Conservation (phyloP, 2,329 filamentous ascomycete genomes). For the Diaporthe sp. region DNA sequence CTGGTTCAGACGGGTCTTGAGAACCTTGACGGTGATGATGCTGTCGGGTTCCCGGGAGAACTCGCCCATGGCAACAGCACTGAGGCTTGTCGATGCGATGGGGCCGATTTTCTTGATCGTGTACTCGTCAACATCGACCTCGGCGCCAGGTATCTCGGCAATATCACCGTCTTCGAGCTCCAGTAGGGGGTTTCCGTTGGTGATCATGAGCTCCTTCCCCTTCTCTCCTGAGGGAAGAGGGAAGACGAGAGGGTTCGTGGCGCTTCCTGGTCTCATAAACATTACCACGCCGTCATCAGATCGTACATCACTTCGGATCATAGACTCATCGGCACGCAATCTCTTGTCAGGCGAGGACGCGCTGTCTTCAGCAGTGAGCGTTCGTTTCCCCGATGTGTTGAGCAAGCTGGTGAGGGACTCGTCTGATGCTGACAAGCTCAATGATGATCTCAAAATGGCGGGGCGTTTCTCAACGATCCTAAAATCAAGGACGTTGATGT, state of each 20-base stretch:
- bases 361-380: slow-evolving; percentile 54
- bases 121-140: slow-evolving; percentile 59
- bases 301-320: slow-evolving; percentile 45
- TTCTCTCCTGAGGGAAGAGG: slow-evolving; percentile 59
- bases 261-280: slow-evolving; percentile 58
- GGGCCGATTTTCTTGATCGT: slow-evolving; percentile 64
- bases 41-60: slow-evolving; percentile 63
- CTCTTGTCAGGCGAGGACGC: slow-evolving; percentile 52
- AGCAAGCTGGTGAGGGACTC: slow-evolving; percentile 43
- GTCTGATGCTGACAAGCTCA: slow-evolving; percentile 45
- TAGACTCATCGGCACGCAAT: slow-evolving; percentile 45
- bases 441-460: slow-evolving; percentile 43
- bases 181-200: slow-evolving; percentile 61
- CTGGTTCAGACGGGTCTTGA: slow-evolving; percentile 60
- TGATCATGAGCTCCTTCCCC: slow-evolving; percentile 57
- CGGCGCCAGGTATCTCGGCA: slow-evolving; percentile 59
- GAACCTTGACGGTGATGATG: slow-evolving; percentile 69
- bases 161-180: slow-evolving; percentile 62
- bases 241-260: slow-evolving; percentile 60
- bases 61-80: slow-evolving; percentile 65
- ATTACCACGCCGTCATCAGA: slow-evolving; percentile 65
- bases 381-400: slow-evolving; percentile 63
- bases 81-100: slow-evolving; percentile 66
- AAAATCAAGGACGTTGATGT: slow-evolving; percentile 65
- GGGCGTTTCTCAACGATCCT: slow-evolving; percentile 66